Base-by-base conservation (phyloP, 768 basidiomycete species). In the Steccherinum ochraceum region DNA sequence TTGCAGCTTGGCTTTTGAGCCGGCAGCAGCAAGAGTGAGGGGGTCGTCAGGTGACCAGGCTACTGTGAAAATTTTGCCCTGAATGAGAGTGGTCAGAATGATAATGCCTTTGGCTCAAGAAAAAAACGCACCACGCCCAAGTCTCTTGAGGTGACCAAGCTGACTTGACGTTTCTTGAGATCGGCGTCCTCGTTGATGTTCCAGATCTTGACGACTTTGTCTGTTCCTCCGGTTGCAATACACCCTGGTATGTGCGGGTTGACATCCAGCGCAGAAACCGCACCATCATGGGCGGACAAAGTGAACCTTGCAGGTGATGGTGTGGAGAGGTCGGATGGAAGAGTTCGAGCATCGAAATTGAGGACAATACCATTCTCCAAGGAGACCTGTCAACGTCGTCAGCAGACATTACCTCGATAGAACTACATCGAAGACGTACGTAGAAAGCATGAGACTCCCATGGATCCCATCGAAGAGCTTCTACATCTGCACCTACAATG, bases 51-150 rank as follows among this genome's bases (percentile, higher is more conserved):
- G 95, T 4, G 93, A 97, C 74, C 87, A 98, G 0, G 79, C 75
- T 0, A 86, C 76, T 4, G 93, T 89, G 70, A 99, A 99, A 5
- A 98, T 91, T 74, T 95, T 95, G 69, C 96, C 96, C 94, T 96
- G 56, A n/a, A n/a, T n/a, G n/a, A 44, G 52, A 26, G 12, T 12
- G 41, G 7, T 43, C 26, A 26, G 59, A 49, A 52, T 12, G 49
- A n/a, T n/a, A n/a, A n/a, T n/a, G n/a, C n/a, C 20, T 24, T 24
- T 25, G 3, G 27, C 25, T 21, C 20, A 24, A 44, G 21, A 51
- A 21, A 12, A 43, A 13, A 24, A 76, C 81, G 21, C 69, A 96
- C 94, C 45, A 98, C 81, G 27, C 93, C 93, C 19, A 99, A 76
- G 68, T 99, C 93, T 51, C 93, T 70, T 10, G 89, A 88, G 2